These are phyloP conservation scores for Hibiscus mutabilis DNA, from an alignment of 345 rosid species.

Conservation along the genomic window DNA sequence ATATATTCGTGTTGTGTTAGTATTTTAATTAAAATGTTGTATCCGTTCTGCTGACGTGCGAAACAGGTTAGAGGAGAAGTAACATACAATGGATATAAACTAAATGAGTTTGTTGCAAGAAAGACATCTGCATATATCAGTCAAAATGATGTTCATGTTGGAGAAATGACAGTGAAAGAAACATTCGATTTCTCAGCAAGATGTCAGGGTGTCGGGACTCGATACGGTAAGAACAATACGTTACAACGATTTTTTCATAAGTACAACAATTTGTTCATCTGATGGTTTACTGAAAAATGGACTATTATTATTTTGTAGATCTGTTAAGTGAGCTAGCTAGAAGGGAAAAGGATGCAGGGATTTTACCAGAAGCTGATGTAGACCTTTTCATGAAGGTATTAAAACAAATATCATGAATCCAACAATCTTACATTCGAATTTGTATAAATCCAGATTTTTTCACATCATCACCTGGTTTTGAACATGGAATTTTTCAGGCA, in stretches of 20 bases:
- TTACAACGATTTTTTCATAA: not conserved
- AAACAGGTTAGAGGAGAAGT: conserved; percentile 57
- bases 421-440: not conserved
- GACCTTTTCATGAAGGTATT: conserved; percentile 88
- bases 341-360: conserved; percentile 74
- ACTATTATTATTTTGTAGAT: conserved; percentile 26
- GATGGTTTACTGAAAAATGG: not conserved
- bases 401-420: not conserved
- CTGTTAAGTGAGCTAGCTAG: conserved; percentile 67
- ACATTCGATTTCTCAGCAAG: conserved; percentile 91
- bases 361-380: conserved; percentile 72
- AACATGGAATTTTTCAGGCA: conserved; percentile 37
- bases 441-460: not conserved
- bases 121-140: conserved; percentile 92
- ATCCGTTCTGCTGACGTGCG: not conserved
- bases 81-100: conserved; percentile 61
- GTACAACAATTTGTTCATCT: not conserved
- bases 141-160: conserved; percentile 86
- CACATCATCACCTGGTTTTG: not conserved
- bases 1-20: not conserved
- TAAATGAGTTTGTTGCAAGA: conserved; percentile 67
- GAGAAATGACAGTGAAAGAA: conserved; percentile 87
- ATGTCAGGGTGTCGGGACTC: conserved; percentile 82
- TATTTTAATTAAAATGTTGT: not conserved
- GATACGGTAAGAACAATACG: conserved; percentile 51